phyloP scores from a whole-genome alignment of 208 protist genomes.

The Wallacemonas rigidus region DNA sequence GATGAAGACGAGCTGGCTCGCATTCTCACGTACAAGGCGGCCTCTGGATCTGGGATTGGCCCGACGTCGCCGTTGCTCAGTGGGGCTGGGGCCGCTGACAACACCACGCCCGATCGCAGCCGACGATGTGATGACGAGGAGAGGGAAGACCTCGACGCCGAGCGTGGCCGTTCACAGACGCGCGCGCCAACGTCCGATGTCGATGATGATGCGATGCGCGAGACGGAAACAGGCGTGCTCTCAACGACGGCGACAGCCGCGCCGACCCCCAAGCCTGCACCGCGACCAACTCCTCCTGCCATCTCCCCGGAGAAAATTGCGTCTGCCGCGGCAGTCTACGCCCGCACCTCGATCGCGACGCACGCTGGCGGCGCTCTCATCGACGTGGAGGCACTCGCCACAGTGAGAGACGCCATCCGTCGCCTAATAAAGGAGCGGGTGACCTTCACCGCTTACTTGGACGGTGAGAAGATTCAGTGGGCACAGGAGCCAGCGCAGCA shows the following conservation, averaged over 20 bases:
- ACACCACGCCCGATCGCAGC: background rate
- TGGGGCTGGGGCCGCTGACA: background rate
- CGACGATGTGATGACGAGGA: background rate
- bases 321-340: background rate
- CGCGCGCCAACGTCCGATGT: background rate
- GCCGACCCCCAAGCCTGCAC: background rate
- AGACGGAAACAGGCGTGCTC: background rate
- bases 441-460: conserved; percentile 34
- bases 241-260: background rate
- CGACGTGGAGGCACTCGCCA: background rate
- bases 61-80: conserved; percentile 9
- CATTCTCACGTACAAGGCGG: conserved; percentile 17
- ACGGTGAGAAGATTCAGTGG: conserved; percentile 67
- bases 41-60: background rate
- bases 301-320: background rate
- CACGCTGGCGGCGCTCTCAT: background rate
- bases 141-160: background rate
- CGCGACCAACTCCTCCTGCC: background rate
- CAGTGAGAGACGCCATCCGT: conserved; percentile 6
- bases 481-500: conserved; percentile 56
- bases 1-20: conserved; percentile 20
- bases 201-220: background rate
- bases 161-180: background rate
- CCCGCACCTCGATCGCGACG: background rate
- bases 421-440: conserved; percentile 6